Conservation (phyloP, 768 basidiomycete species). For the Rubroboletus satanas region DNA sequence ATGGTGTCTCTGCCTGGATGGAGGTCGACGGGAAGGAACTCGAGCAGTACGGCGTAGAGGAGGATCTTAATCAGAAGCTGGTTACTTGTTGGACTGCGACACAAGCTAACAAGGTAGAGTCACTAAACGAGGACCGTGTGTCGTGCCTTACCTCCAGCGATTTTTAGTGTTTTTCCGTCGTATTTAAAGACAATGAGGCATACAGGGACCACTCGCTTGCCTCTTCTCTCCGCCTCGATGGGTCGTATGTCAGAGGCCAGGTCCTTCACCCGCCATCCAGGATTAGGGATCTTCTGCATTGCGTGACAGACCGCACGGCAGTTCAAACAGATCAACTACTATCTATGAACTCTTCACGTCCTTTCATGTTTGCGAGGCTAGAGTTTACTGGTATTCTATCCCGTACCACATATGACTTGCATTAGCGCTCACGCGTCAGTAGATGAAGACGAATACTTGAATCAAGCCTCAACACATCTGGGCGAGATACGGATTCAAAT, state of each 20-base stretch:
- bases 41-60: conserved; percentile 26
- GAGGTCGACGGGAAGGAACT: conserved; percentile 27
- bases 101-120: conserved; percentile 25
- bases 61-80: conserved; percentile 4
- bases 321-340: background rate
- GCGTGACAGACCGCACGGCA: background rate
- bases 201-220: conserved; percentile 5
- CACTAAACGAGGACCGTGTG: background rate
- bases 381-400: conserved; percentile 26
- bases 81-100: conserved; percentile 31
- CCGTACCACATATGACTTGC: background rate
- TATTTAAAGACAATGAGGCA: conserved; percentile 12
- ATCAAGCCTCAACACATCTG: conserved; percentile 13
- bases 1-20: conserved; percentile 24
- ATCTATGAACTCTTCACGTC: conserved; percentile 16
- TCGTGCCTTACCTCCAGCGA: background rate
- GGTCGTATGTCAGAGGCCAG: conserved; percentile 6
- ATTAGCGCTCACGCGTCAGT: conserved; percentile 4
- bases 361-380: conserved; percentile 28
- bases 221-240: conserved; percentile 18
- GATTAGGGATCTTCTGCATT: background rate
- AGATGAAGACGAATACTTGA: conserved; percentile 28
- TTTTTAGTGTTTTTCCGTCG: conserved; percentile 26
- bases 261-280: background rate
- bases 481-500: conserved; percentile 21